Conservation (phyloP, 1,139 yeast genomes). For the Blastobotrys persicus region DNA sequence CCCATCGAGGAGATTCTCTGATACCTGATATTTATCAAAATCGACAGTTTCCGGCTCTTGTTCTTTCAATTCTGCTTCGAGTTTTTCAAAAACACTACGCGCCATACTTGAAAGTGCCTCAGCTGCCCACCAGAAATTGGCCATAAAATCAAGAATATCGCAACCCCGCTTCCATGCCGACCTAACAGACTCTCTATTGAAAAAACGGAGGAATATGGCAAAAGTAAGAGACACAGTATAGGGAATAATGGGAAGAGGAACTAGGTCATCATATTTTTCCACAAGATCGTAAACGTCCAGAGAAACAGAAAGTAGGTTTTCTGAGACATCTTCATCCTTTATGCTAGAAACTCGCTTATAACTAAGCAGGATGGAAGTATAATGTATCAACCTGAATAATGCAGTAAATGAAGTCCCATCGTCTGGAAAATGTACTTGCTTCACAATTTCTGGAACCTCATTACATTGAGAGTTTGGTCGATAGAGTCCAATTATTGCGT, state of each 20-base stretch:
- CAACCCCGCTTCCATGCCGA: conserved; percentile 30
- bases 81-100: conserved; percentile 27
- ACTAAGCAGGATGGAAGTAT: conserved; percentile 25
- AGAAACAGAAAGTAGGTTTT: conserved; percentile 23
- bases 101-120: conserved; percentile 34
- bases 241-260: conserved; percentile 32
- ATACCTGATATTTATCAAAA: conserved; percentile 1
- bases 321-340: conserved; percentile 18
- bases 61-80: conserved; percentile 19
- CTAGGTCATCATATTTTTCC: conserved; percentile 24
- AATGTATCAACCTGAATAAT: conserved; percentile 24
- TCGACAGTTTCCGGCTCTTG: neutral
- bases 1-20: conserved; percentile 21
- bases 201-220: conserved; percentile 25
- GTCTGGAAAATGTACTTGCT: conserved; percentile 12
- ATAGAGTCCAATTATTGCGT: conserved; percentile 35
- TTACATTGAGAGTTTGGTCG: conserved; percentile 31
- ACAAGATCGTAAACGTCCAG: conserved; percentile 28
- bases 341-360: conserved; percentile 26
- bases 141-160: conserved; percentile 24
- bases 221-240: conserved; percentile 32
- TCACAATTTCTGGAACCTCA: conserved; percentile 14
- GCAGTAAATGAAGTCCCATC: conserved; percentile 21
- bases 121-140: conserved; percentile 33
- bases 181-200: conserved; percentile 5